Conservation (phyloP, 23 red algal species). For the Pyropia haitanensis region DNA sequence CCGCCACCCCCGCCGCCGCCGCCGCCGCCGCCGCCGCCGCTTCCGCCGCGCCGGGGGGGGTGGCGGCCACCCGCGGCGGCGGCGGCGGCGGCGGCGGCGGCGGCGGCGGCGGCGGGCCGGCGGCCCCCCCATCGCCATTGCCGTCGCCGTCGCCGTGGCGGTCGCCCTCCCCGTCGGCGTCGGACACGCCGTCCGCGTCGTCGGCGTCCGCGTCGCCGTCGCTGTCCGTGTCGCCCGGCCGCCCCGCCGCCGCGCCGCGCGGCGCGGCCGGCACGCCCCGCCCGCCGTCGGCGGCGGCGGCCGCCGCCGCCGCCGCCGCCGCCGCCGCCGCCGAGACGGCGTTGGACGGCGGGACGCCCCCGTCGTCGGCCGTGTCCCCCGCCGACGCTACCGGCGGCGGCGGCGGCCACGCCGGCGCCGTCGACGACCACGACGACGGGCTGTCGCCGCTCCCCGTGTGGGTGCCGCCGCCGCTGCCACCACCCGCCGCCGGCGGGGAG, state of each 20-base stretch:
- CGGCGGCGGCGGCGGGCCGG: not conserved
- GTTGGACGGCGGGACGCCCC: not conserved
- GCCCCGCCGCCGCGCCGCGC: not conserved
- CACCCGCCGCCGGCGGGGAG: too few relatives aligned
- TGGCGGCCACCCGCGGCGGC: too few relatives aligned
- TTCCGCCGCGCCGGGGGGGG: too few relatives aligned
- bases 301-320: not conserved
- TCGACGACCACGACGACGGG: too few relatives aligned
- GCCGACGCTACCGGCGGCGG: too few relatives aligned
- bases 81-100: too few relatives aligned
- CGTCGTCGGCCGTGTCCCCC: not conserved
- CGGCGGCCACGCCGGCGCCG: too few relatives aligned
- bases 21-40: too few relatives aligned
- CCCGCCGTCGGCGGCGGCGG: not conserved
- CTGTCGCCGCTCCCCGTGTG: too few relatives aligned
- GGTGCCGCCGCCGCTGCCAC: too few relatives aligned
- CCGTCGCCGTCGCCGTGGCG: not conserved
- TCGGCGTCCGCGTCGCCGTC: not conserved
- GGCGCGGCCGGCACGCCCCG: not conserved
- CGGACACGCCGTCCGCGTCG: not conserved
- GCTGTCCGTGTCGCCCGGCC: not conserved
- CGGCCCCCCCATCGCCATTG: not conserved
- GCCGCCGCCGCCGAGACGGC: not conserved
- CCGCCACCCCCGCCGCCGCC: too few relatives aligned
- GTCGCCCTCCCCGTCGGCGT: not conserved